These are phyloP conservation scores for Rhizopogon vesiculosus DNA, from an alignment of 768 basidiomycete genomes.

Conservation along the genomic window DNA sequence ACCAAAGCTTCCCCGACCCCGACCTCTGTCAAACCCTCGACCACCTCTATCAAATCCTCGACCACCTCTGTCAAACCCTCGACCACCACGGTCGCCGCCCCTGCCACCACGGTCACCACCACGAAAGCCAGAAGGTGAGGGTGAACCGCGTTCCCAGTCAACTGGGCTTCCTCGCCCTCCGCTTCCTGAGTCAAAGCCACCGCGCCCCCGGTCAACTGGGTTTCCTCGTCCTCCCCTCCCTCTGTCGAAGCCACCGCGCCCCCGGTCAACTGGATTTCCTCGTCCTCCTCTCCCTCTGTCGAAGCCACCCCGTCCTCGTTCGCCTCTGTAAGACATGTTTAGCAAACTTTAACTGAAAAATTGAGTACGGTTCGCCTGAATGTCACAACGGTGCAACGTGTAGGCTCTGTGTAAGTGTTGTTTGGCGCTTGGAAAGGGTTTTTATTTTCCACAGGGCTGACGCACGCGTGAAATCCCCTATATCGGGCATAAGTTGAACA, in stretches of 20 bases:
- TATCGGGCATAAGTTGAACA: too few relatives aligned
- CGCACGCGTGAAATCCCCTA: too few relatives aligned
- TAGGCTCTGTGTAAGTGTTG: not conserved
- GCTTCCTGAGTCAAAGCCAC: slow-evolving; percentile 28
- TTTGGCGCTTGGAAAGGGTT: not conserved
- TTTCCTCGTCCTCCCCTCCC: slow-evolving; percentile 22
- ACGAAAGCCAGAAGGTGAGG: not conserved
- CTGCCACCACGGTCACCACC: slow-evolving; percentile 31
- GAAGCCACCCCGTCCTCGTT: slow-evolving; percentile 34
- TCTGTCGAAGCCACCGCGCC: slow-evolving; percentile 27
- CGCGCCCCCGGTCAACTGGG: slow-evolving; percentile 27
- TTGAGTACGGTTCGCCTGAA: slow-evolving; percentile 51
- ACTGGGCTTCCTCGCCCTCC: slow-evolving; percentile 5
- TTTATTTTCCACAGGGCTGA: not conserved
- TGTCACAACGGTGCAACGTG: not conserved
- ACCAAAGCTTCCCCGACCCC: slow-evolving; percentile 22
- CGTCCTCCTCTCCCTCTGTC: slow-evolving; percentile 25
- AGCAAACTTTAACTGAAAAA: slow-evolving; percentile 50
- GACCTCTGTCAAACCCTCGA: slow-evolving; percentile 24
- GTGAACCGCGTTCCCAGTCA: too few relatives aligned
- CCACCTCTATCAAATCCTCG: slow-evolving; percentile 17
- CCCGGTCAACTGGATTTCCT: slow-evolving; percentile 19
- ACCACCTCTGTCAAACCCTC: slow-evolving; percentile 26
- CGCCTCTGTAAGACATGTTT: slow-evolving; percentile 32
- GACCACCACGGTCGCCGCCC: slow-evolving; percentile 29